Percentiles rank a stretch among this genome's conserved stretches.
phyloP scores from a whole-genome alignment of 306 rosid species.

The Herpetospermum pedunculosum region DNA sequence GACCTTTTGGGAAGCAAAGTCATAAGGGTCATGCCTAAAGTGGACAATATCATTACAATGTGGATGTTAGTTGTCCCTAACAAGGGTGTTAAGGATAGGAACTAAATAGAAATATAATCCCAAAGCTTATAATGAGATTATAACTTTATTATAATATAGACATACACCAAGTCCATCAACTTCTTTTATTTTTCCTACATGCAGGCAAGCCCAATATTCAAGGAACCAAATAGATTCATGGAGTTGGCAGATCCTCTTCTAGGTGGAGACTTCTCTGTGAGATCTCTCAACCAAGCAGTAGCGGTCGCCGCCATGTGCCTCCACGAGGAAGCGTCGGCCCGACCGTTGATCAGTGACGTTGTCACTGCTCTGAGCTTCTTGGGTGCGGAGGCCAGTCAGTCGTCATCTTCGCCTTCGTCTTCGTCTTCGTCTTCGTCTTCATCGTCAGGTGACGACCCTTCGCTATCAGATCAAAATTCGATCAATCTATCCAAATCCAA shows the following conservation, averaged over 20 bases:
- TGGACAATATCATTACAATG: no score
- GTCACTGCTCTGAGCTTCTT: constrained; percentile 82
- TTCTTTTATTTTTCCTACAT: neutral
- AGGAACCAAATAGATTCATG: constrained; percentile 35
- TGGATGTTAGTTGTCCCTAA: no score
- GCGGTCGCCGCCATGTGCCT: constrained; percentile 98
- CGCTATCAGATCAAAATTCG: constrained; percentile 19
- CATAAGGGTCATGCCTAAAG: no score
- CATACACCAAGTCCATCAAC: no score
- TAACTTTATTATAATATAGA: no score
- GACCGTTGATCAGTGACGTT: constrained; percentile 72
- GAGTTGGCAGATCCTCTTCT: constrained; percentile 63
- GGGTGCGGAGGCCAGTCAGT: constrained; percentile 18
- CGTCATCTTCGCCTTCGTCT: neutral
- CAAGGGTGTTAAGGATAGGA: no score
- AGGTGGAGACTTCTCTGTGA: constrained; percentile 30
- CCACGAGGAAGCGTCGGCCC: constrained; percentile 59
- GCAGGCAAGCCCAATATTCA: constrained; percentile 67
- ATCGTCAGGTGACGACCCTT: constrained; percentile 12
- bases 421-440: no score
- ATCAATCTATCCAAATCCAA: neutral
- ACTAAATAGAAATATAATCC: no score
- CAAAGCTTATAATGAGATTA: no score
- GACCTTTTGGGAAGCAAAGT: no score
- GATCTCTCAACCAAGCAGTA: constrained; percentile 70